These are phyloP conservation scores for Lonicera japonica DNA, from an alignment of 129 eudicot genomes.

Conservation along the genomic window DNA sequence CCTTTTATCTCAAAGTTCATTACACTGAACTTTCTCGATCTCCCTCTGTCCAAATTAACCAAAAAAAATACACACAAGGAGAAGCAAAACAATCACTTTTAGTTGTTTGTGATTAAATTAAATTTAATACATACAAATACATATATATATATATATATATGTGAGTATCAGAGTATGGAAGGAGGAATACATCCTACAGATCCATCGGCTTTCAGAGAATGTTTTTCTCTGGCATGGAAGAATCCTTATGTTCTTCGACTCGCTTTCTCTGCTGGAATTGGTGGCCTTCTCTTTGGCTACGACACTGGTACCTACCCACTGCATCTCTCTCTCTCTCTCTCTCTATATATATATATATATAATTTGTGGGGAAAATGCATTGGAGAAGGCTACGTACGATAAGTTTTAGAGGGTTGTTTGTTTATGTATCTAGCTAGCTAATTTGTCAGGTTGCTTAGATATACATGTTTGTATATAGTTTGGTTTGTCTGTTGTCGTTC, in stretches of 20 bases:
- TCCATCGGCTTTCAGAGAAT: slow-evolving; percentile 47
- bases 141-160: not conserved
- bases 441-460: no score
- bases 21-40: no score
- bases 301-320: slow-evolving; percentile 43
- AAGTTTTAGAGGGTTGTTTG: not conserved
- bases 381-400: not conserved
- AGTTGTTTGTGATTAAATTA: no score
- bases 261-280: slow-evolving; percentile 80
- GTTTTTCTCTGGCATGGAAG: slow-evolving; percentile 52
- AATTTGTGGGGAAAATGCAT: not conserved
- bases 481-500: not conserved
- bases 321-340: not conserved
- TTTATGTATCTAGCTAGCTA: no score
- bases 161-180: slow-evolving; percentile 27
- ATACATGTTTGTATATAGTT: not conserved
- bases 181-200: slow-evolving; percentile 50
- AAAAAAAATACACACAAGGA: no score
- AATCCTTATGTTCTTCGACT: slow-evolving; percentile 66
- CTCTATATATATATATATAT: not conserved
- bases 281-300: slow-evolving; percentile 76
- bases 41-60: no score
- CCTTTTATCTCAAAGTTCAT: no score
- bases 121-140: no score
- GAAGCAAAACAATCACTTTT: no score